These are phyloP conservation scores for Fusarium proliferatum DNA, from an alignment of 2,329 filamentous ascomycete species.

Conservation along the genomic window DNA sequence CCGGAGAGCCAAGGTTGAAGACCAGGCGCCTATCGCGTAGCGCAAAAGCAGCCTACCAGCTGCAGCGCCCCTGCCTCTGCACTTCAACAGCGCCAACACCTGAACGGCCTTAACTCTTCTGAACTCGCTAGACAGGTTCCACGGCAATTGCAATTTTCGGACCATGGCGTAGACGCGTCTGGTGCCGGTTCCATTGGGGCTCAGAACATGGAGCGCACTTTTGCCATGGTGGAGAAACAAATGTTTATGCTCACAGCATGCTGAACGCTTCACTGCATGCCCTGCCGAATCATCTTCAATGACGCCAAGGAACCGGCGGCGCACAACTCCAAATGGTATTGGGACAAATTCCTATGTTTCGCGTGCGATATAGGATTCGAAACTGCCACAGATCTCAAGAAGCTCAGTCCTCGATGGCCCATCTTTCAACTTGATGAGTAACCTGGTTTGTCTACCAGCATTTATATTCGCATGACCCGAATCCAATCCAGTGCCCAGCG, in stretches of 20 bases:
- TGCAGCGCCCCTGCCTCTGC: neutral
- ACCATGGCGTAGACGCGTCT: neutral
- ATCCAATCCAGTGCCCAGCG: neutral
- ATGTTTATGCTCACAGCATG: neutral
- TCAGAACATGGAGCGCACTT: fast-evolving
- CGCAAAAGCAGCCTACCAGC: neutral
- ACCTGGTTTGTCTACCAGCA: neutral
- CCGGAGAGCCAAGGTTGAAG: neutral
- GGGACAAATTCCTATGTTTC: neutral
- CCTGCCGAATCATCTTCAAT: neutral
- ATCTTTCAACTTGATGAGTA: neutral
- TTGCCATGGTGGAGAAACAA: neutral
- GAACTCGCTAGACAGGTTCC: fast-evolving
- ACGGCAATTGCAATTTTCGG: fast-evolving
- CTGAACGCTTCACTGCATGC: neutral
- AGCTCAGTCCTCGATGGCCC: neutral
- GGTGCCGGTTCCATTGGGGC: fast-evolving
- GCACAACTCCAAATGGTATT: neutral
- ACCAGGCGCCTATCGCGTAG: neutral
- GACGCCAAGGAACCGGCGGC: neutral
- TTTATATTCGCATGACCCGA: neutral
- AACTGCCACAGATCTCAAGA: neutral
- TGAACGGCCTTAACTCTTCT: neutral
- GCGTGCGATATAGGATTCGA: neutral
- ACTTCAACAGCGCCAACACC: fast-evolving